These are phyloP conservation scores for Glaciozyma antarctica DNA, from an alignment of 768 basidiomycete species.

Conservation along the genomic window DNA sequence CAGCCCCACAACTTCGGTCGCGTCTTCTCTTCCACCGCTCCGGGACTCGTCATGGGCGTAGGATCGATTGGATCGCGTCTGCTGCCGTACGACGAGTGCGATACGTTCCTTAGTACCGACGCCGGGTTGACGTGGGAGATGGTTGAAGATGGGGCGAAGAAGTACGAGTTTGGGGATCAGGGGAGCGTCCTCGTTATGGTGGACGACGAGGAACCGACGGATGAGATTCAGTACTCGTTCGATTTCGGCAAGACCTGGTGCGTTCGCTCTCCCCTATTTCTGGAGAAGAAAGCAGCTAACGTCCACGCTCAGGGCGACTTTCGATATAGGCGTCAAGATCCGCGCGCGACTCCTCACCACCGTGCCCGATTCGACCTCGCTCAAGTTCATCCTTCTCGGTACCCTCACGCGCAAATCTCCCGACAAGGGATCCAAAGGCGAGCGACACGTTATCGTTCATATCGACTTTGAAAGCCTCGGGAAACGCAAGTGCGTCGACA, in stretches of 20 bases:
- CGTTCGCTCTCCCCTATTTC: not conserved
- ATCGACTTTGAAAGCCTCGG: conserved; percentile 71
- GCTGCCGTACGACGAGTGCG: conserved; percentile 67
- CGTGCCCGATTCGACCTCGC: conserved; percentile 87
- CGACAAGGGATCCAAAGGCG: conserved; percentile 40
- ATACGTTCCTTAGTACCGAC: conserved; percentile 87
- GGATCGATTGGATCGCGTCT: conserved; percentile 69
- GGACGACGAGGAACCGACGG: conserved; percentile 71
- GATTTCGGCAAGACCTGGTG: conserved; percentile 78
- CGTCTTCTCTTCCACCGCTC: conserved; percentile 88
- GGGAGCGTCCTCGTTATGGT: conserved; percentile 69
- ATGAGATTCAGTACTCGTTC: conserved; percentile 63
- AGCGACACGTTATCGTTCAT: conserved; percentile 61
- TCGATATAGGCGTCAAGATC: conserved; percentile 59
- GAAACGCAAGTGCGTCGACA: conserved; percentile 55
- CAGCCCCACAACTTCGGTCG: conserved; percentile 85
- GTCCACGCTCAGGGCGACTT: conserved; percentile 51
- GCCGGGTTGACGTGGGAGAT: conserved; percentile 80
- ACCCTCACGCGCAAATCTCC: conserved; percentile 56
- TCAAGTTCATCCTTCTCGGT: conserved; percentile 85
- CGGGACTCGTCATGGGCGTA: conserved; percentile 93
- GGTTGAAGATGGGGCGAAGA: conserved; percentile 64
- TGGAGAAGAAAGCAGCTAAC: not conserved
- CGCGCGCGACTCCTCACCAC: conserved; percentile 72
- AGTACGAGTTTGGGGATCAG: conserved; percentile 92